phyloP scores from a whole-genome alignment of 257 asterid genomes.

The Lantana camara region DNA sequence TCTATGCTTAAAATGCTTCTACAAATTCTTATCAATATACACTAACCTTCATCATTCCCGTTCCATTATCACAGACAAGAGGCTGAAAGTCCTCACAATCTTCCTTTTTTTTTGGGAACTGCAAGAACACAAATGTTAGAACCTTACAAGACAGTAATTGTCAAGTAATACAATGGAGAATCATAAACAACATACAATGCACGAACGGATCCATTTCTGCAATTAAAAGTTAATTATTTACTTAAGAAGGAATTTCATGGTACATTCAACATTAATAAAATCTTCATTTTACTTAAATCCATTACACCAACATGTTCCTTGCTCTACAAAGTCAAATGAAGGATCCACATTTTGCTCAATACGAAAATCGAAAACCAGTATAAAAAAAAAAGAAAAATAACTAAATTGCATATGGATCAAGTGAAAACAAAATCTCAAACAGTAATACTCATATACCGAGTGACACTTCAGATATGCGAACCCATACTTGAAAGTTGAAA shows the following conservation, averaged over 20 bases:
- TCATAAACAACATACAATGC: neutral
- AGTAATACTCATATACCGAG: no score
- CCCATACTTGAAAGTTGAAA: no score
- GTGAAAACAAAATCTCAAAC: no score
- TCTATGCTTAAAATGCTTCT: neutral
- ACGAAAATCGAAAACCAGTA: no score
- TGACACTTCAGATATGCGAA: no score
- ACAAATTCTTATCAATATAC: neutral
- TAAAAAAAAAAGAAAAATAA: no score
- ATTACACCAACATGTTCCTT: no score
- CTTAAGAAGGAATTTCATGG: neutral
- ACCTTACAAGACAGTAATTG: neutral
- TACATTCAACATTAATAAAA: neutral
- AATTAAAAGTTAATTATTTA: neutral
- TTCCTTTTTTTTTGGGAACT: constrained; percentile 26
- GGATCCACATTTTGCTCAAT: neutral
- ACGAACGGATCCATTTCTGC: neutral
- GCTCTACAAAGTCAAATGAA: neutral
- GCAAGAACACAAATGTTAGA: neutral
- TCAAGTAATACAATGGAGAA: neutral
- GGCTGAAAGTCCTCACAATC: constrained; percentile 36
- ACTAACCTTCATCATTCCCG: constrained; percentile 39
- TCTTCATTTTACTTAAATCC: neutral
- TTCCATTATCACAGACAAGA: no score
- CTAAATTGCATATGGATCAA: no score